Percentiles rank a stretch among this genome's conserved stretches.
Conservation (phyloP, 176 grass and related monocot species). For the Oryza coarctata region DNA sequence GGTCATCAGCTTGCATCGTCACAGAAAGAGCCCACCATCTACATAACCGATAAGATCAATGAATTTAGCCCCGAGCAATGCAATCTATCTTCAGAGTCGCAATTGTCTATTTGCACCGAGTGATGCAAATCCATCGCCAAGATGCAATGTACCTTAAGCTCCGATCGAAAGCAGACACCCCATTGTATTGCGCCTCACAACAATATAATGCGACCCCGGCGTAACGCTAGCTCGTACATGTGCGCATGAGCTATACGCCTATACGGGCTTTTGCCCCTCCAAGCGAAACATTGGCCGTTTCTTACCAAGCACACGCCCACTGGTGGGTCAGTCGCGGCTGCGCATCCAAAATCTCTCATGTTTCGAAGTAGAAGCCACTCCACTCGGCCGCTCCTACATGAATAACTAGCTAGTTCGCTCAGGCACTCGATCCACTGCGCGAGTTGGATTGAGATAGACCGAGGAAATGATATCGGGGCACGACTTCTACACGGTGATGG, state of each 20-base stretch:
- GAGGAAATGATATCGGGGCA: constrained; percentile 55
- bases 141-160: no score
- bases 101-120: no score
- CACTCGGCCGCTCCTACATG: neutral
- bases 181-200: no score
- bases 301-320: neutral
- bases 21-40: no score
- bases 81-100: neutral
- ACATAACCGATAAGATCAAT: no score
- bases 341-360: no score
- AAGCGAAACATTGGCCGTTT: neutral
- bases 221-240: no score
- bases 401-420: constrained; percentile 7
- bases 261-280: neutral
- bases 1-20: no score
- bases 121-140: no score
- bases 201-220: no score
- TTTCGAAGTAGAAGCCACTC: neutral
- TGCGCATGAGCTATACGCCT: no score
- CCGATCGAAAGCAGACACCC: no score
- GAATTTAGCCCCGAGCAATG: neutral
- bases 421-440: neutral
- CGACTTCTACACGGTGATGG: constrained; percentile 70
- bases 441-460: neutral
- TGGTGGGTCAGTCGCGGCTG: neutral